Evolutionary conservation across 1,139 yeast species (phyloP).

Genomic region (Arxiozyma bovina): DNA sequence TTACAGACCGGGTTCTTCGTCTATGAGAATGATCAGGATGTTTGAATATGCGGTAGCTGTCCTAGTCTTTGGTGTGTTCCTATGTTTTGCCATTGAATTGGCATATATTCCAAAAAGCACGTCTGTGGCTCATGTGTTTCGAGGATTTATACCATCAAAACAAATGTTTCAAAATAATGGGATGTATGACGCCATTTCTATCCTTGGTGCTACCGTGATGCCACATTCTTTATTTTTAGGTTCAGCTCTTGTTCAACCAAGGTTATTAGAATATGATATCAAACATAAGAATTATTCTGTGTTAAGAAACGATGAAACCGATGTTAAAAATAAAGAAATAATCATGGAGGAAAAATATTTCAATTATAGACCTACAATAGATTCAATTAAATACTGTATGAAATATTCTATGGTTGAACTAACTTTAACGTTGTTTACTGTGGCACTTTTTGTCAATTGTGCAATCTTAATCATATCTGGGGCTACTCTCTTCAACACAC

Average conservation of each 20-base stretch:
- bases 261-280: slow-evolving; percentile 54
- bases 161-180: slow-evolving; percentile 57
- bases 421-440: slow-evolving; percentile 55
- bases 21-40: slow-evolving; percentile 51
- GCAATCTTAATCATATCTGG: slow-evolving; percentile 74
- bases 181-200: slow-evolving; percentile 64
- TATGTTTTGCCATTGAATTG: slow-evolving; percentile 64
- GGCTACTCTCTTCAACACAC: slow-evolving; percentile 55
- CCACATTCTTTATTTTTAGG: slow-evolving; percentile 72
- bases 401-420: slow-evolving; percentile 61
- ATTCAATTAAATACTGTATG: slow-evolving; percentile 57
- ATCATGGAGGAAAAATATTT: slow-evolving; percentile 20
- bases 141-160: slow-evolving; percentile 64
- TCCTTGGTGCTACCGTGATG: slow-evolving; percentile 79
- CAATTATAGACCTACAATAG: slow-evolving; percentile 53
- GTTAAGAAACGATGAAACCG: slow-evolving; percentile 12
- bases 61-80: slow-evolving; percentile 58
- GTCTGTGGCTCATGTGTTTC: slow-evolving; percentile 45
- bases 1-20: slow-evolving; percentile 58
- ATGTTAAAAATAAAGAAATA: slow-evolving; percentile 11
- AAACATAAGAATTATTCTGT: slow-evolving; percentile 35
- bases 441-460: slow-evolving; percentile 72
- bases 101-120: slow-evolving; percentile 43
- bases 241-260: slow-evolving; percentile 65
- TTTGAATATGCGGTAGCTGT: slow-evolving; percentile 62